These are phyloP conservation scores for Trichosanthes cucumerina DNA, from an alignment of 306 rosid genomes.

Conservation along the genomic window DNA sequence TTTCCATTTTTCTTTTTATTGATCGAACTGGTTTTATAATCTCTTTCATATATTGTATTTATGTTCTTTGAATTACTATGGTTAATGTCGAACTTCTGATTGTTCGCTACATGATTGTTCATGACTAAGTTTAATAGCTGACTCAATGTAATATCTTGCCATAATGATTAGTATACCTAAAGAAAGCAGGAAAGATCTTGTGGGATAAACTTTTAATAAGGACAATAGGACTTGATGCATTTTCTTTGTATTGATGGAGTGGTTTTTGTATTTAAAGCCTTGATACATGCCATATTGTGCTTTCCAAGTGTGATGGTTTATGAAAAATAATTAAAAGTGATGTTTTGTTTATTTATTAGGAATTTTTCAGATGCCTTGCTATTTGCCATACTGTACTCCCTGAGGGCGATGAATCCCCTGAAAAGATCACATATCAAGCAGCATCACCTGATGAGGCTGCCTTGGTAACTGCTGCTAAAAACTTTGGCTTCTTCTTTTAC, in stretches of 20 bases:
- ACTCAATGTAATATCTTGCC: not conserved
- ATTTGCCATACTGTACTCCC: constrained; percentile 93
- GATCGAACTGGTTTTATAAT: not conserved
- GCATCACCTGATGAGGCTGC: constrained; percentile 94
- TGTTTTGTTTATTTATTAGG: constrained; percentile 18
- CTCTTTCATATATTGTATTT: not conserved
- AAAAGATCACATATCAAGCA: constrained; percentile 78
- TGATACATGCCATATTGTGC: not conserved
- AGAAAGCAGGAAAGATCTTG: not conserved
- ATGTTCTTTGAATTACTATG: not conserved
- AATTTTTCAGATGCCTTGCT: constrained; percentile 70
- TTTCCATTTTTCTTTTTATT: not conserved
- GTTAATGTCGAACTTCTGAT: not conserved
- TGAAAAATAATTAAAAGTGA: not conserved
- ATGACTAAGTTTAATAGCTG: not conserved
- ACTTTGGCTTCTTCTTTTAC: constrained; percentile 97
- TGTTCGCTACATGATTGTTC: not conserved
- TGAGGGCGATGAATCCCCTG: constrained; percentile 82
- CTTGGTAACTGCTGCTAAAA: constrained; percentile 66
- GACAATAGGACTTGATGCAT: not conserved
- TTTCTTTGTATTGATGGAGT: not conserved
- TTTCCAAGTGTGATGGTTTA: not conserved
- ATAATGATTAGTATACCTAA: not conserved
- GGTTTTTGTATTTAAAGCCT: not conserved
- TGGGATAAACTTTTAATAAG: not conserved